Base-by-base conservation (phyloP, 2,329 filamentous ascomycete genomes). In the Fusarium chlamydosporum region DNA sequence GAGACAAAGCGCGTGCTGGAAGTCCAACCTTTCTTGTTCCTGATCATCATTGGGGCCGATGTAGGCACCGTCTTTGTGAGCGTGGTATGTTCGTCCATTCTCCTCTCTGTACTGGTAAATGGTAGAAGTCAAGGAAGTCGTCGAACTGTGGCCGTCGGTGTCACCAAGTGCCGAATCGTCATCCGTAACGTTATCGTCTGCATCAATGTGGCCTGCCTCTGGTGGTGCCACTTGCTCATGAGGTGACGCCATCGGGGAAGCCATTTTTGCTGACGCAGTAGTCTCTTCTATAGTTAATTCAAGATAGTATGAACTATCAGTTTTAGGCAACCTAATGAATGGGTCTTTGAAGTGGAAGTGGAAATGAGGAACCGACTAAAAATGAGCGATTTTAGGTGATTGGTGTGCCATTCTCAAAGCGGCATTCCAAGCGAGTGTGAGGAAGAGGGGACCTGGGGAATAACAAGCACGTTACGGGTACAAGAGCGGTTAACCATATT, bases 51-150 rank as follows among this genome's bases (percentile, higher is more conserved):
- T 68, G 3, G 66, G 66, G 7, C 50, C 45, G 1, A 56, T 27
- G 35, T 68, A 68, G 3, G 38, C 48, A 10, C 66, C 64, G 6
- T 76, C 75, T 31, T 75, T 75, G 52, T 72, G 70, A 2, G 56
- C 68, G 34, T 76, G 74, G 33, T 76, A 76, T 1, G 72, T 74
- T 9, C 74, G 65, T 7, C 74, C 74, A 26, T 76, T 75, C 23
- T 76, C 73, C 26, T 61, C 34, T 27, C 74, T 61, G 26, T 65
- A 74, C 8, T 63, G 66, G 26, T 69, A 58, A 23, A 76, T 63
- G 6, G 61, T 72, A 1, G 54, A 64, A 26, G 46, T 42, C 6
- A 76, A 15, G 3, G 69, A 74, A 4, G 65, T 63, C 10, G 67
- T 75, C 9, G 58, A 59, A 38, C 55, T 68, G 16, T 52, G 48